A percentile compares a stretch with the other conserved stretches of the same genome.
phyloP scores from a whole-genome alignment of 1,139 yeast genomes.

The Suhomyces panamericanus region DNA sequence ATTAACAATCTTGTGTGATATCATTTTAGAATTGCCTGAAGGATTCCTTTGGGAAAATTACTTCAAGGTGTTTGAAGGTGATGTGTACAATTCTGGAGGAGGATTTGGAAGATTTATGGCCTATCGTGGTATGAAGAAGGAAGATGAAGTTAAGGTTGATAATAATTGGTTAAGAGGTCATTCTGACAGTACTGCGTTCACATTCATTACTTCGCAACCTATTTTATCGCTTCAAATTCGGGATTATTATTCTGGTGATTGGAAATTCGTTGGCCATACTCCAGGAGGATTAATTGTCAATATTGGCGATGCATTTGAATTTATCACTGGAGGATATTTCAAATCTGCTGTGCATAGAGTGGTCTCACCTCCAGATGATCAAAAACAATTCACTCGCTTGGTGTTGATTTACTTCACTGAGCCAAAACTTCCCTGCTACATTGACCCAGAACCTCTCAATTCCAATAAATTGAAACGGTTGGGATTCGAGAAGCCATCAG shows the following conservation, averaged over 20 bases:
- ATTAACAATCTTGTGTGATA: conserved; percentile 28
- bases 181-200: conserved; percentile 31
- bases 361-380: conserved; percentile 31
- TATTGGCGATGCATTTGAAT: conserved; percentile 32
- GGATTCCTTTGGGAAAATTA: conserved; percentile 34
- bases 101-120: conserved; percentile 38
- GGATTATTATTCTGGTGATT: conserved; percentile 26
- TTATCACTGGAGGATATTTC: conserved; percentile 33
- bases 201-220: conserved; percentile 33
- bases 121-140: conserved; percentile 30
- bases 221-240: conserved; percentile 31
- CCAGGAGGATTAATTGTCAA: conserved; percentile 30
- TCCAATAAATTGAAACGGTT: conserved; percentile 15
- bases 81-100: conserved; percentile 27
- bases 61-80: conserved; percentile 25
- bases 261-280: conserved; percentile 31
- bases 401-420: conserved; percentile 30
- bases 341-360: conserved; percentile 33
- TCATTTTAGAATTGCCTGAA: conserved; percentile 34
- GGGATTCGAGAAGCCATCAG: conserved; percentile 16
- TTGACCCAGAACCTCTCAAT: conserved; percentile 20
- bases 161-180: conserved; percentile 31
- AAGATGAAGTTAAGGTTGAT: conserved; percentile 24
- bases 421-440: conserved; percentile 19
- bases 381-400: conserved; percentile 23